Conservation (phyloP, 2,329 filamentous ascomycete genomes). For the Myriosclerotinia scirpicola region DNA sequence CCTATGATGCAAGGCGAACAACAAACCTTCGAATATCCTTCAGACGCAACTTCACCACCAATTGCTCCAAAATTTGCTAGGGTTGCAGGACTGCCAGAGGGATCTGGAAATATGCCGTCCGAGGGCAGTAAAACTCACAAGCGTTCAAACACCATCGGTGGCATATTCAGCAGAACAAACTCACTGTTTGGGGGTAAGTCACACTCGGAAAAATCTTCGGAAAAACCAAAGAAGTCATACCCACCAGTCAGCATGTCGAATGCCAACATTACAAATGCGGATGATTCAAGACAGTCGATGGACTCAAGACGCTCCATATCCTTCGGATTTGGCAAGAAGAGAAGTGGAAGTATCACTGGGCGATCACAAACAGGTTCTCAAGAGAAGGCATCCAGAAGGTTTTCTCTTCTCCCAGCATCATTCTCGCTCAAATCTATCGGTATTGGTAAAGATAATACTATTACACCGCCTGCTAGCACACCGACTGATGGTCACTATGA, state of each 20-base stretch:
- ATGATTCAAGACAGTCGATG: constrained; percentile 57
- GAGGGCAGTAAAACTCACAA: constrained; percentile 52
- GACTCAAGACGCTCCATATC: constrained; percentile 75
- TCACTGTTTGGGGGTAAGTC: constrained; percentile 70
- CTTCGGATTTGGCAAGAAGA: constrained; percentile 67
- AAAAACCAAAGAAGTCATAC: constrained; percentile 68
- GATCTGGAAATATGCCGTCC: constrained; percentile 44
- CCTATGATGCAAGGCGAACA: constrained; percentile 57
- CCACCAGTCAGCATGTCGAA: constrained; percentile 90
- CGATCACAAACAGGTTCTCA: constrained; percentile 49
- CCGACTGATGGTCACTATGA: constrained; percentile 33
- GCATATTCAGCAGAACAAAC: constrained; percentile 78
- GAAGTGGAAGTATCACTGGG: constrained; percentile 63
- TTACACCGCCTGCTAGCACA: constrained; percentile 30
- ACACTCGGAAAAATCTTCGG: constrained; percentile 46
- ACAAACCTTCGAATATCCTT: constrained; percentile 54
- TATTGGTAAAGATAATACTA: constrained; percentile 51
- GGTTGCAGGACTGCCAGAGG: constrained; percentile 55
- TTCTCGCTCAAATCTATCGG: constrained; percentile 67
- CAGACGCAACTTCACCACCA: constrained; percentile 53
- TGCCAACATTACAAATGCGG: constrained; percentile 47
- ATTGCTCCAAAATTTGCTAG: constrained; percentile 58
- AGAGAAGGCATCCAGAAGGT: constrained; percentile 61
- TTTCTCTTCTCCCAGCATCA: constrained; percentile 66
- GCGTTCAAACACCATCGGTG: constrained; percentile 74